A percentile compares a stretch with the other conserved stretches of the same genome.
Evolutionary conservation across 2,329 filamentous ascomycete genomes (phyloP).

Genomic region (Colletotrichum abscissum): DNA sequence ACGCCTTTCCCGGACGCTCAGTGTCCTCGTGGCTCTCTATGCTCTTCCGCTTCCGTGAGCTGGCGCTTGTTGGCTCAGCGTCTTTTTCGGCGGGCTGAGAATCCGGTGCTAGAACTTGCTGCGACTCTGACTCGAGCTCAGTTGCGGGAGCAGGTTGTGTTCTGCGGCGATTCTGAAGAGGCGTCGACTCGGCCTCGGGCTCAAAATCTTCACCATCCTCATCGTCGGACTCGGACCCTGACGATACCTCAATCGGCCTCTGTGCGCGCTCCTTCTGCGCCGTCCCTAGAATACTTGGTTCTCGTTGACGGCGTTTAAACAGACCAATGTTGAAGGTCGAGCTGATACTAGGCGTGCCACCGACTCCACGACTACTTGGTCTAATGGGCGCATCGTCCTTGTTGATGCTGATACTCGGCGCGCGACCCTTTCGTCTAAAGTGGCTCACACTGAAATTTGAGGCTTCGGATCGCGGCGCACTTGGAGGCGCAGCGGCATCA

Average conservation of each 20-base stretch:
- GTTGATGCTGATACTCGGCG: constrained; percentile 61
- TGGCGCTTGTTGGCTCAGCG: constrained; percentile 42
- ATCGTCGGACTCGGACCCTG: constrained; percentile 32
- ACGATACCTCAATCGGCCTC: constrained; percentile 37
- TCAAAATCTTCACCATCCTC: constrained; percentile 57
- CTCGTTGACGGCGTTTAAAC: constrained; percentile 67
- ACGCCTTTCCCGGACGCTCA: constrained; percentile 50
- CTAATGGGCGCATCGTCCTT: constrained; percentile 63
- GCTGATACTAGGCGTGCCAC: constrained; percentile 59
- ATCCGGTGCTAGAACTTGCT: constrained; percentile 40
- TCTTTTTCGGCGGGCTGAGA: constrained; percentile 39
- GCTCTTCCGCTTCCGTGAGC: constrained; percentile 68
- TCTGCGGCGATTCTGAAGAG: constrained; percentile 61
- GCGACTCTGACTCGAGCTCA: constrained; percentile 30
- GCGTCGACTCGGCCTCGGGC: constrained; percentile 76
- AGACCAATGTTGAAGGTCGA: constrained; percentile 66
- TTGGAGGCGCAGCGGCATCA: constrained; percentile 48
- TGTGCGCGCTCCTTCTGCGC: constrained; percentile 52
- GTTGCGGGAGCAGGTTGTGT: constrained; percentile 42
- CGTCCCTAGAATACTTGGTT: constrained; percentile 71
- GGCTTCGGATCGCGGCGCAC: constrained; percentile 53
- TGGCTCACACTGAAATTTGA: constrained; percentile 59
- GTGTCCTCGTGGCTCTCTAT: constrained; percentile 54
- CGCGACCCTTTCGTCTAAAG: constrained; percentile 55
- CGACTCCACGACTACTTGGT: constrained; percentile 62